Conservation (phyloP, 2,329 filamentous ascomycete genomes). For the Cladophialophora immunda region DNA sequence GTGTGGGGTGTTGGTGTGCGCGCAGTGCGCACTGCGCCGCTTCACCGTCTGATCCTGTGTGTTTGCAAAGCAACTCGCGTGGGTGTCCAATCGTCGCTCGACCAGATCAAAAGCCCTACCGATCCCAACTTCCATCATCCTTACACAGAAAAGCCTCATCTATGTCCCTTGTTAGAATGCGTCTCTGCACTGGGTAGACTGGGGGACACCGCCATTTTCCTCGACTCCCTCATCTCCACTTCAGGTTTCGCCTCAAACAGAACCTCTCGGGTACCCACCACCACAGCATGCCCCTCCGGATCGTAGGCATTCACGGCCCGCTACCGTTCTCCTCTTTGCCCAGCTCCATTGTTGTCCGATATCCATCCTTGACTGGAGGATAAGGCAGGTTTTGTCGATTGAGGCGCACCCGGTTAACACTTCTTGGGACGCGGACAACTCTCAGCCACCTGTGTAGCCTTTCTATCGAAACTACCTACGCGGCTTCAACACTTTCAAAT, state of each 20-base stretch:
- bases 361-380: constrained; percentile 21
- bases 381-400: constrained; percentile 7
- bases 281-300: constrained; percentile 25
- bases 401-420: constrained; percentile 7
- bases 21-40: neutral
- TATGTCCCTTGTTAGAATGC: neutral
- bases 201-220: constrained; percentile 30
- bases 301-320: constrained; percentile 26
- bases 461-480: neutral
- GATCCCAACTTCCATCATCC: constrained; percentile 6
- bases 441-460: constrained; percentile 4
- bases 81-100: constrained; percentile 7
- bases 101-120: neutral
- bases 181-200: neutral
- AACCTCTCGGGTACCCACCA: constrained; percentile 17
- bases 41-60: neutral
- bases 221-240: constrained; percentile 23
- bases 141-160: constrained; percentile 20
- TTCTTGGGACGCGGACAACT: neutral
- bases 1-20: constrained; percentile 18
- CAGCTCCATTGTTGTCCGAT: constrained; percentile 23
- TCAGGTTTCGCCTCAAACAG: constrained; percentile 32
- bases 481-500: constrained; percentile 10
- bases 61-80: neutral
- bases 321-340: constrained; percentile 20